phyloP scores from a whole-genome alignment of 495 filamentous ascomycete genomes.

The Penicillium maclennaniae region DNA sequence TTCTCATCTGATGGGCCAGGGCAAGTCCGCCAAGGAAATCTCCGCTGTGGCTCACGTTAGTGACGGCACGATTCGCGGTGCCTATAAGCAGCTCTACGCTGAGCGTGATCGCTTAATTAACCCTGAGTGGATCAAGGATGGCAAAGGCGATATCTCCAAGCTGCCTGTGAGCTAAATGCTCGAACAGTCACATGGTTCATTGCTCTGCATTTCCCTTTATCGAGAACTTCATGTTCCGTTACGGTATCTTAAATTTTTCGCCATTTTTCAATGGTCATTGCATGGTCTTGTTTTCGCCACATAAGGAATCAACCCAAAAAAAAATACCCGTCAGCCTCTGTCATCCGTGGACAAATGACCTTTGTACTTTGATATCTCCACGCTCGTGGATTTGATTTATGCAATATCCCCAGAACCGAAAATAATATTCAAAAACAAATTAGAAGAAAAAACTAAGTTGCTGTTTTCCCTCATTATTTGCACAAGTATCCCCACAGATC shows the following conservation, averaged over 20 bases:
- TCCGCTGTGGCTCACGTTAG: constrained; percentile 77
- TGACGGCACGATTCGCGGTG: constrained; percentile 91
- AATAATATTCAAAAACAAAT: background rate
- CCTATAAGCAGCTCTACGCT: constrained; percentile 81
- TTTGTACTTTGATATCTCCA: background rate
- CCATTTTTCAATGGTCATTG: background rate
- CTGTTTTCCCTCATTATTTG: background rate
- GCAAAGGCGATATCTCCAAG: constrained; percentile 62
- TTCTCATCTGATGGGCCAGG: constrained; percentile 72
- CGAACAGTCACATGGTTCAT: background rate
- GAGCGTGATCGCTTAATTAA: constrained; percentile 71
- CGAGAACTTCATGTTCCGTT: too few relatives aligned
- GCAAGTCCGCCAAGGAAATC: constrained; percentile 81
- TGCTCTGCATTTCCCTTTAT: background rate
- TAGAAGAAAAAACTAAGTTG: background rate
- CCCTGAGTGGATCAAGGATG: constrained; percentile 66
- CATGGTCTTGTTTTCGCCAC: background rate
- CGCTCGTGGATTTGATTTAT: background rate
- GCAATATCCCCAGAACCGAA: constrained; percentile 4
- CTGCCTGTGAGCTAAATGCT: constrained; percentile 53
- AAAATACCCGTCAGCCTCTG: background rate
- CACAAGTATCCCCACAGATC: background rate
- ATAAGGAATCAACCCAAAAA: background rate
- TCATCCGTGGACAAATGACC: background rate
- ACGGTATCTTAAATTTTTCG: background rate